Evolutionary conservation across 192 early-diverging fungal species (phyloP).

Genomic region (Coemansia sp.): DNA sequence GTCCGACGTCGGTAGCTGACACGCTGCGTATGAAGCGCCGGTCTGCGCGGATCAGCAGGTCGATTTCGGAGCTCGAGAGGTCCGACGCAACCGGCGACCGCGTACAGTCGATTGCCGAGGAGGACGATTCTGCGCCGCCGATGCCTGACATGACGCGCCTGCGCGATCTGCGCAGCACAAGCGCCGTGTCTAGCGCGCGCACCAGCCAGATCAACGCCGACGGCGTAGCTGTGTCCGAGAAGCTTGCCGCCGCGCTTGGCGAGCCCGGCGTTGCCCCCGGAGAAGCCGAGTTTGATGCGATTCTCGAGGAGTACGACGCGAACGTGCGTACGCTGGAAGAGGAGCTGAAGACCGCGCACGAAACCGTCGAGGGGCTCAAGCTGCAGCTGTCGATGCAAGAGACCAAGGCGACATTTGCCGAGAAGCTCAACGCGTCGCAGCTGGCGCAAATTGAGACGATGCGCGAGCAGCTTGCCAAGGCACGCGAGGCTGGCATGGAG

Average conservation of each 20-base stretch:
- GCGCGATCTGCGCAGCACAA: slow-evolving; percentile 17
- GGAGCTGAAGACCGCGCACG: slow-evolving; percentile 59
- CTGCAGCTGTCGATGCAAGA: slow-evolving; percentile 60
- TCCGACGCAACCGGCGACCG: slow-evolving; percentile 6
- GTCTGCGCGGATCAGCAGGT: slow-evolving; percentile 9
- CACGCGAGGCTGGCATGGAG: slow-evolving; percentile 43
- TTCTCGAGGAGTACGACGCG: slow-evolving; percentile 72
- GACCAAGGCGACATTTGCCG: slow-evolving; percentile 52
- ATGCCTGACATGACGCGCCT: slow-evolving; percentile 35
- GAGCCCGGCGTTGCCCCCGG: slow-evolving; percentile 13
- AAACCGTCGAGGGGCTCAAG: slow-evolving; percentile 59
- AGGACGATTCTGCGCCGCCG: slow-evolving; percentile 18
- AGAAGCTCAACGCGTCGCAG: slow-evolving; percentile 51
- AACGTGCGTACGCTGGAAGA: slow-evolving; percentile 62
- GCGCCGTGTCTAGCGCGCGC: slow-evolving; percentile 11
- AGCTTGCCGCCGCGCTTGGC: slow-evolving; percentile 2
- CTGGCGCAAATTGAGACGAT: slow-evolving; percentile 53
- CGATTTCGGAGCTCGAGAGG: slow-evolving; percentile 3
- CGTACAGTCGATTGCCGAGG: slow-evolving; percentile 3
- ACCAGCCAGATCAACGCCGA: slow-evolving; percentile 8
- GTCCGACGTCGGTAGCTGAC: slow-evolving; percentile 23
- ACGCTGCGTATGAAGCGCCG: slow-evolving; percentile 25
- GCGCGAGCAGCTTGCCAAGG: slow-evolving; percentile 40
- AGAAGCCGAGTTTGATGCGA: slow-evolving; percentile 63
- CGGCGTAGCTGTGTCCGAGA: background rate